Evolutionary conservation across 2,329 filamentous ascomycete genomes (phyloP).

Genomic region (Hymenoscyphus scutula): DNA sequence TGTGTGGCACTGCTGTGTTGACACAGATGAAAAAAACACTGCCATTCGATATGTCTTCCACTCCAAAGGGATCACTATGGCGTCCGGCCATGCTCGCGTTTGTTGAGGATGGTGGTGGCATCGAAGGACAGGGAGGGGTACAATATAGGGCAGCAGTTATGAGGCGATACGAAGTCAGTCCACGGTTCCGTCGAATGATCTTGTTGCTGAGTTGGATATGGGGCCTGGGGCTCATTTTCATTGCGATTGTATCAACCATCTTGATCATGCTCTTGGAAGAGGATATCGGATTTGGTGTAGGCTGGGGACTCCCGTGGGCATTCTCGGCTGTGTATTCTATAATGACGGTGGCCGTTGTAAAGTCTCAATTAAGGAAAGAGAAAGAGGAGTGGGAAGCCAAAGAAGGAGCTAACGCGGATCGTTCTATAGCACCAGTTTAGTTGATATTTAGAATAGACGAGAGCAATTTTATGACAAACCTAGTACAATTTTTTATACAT

Average conservation of each 20-base stretch:
- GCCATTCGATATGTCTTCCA: slow-evolving; percentile 33
- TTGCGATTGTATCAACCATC: slow-evolving; percentile 28
- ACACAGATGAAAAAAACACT: slow-evolving; percentile 23
- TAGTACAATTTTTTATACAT: slow-evolving; percentile 3
- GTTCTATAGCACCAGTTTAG: slow-evolving; percentile 14
- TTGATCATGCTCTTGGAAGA: slow-evolving; percentile 28
- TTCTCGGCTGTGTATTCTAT: slow-evolving; percentile 20
- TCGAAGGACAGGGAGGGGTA: slow-evolving; percentile 30
- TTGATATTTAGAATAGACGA: slow-evolving; percentile 9
- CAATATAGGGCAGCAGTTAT: slow-evolving; percentile 27
- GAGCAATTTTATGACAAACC: background rate
- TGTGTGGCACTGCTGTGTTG: slow-evolving; percentile 23
- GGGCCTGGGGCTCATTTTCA: slow-evolving; percentile 30
- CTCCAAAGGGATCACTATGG: slow-evolving; percentile 28
- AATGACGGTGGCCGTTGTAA: slow-evolving; percentile 24
- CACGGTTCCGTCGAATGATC: slow-evolving; percentile 29
- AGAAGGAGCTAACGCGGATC: slow-evolving; percentile 9
- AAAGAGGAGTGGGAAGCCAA: slow-evolving; percentile 25
- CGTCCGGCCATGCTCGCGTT: slow-evolving; percentile 27
- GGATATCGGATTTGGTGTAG: slow-evolving; percentile 30
- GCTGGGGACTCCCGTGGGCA: slow-evolving; percentile 32
- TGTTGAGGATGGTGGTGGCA: slow-evolving; percentile 29
- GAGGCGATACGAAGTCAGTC: slow-evolving; percentile 30
- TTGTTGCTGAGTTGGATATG: slow-evolving; percentile 33
- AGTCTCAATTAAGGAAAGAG: slow-evolving; percentile 23